phyloP scores from a whole-genome alignment of 2,329 filamentous ascomycete species.

The Dissoconium aciculare region DNA sequence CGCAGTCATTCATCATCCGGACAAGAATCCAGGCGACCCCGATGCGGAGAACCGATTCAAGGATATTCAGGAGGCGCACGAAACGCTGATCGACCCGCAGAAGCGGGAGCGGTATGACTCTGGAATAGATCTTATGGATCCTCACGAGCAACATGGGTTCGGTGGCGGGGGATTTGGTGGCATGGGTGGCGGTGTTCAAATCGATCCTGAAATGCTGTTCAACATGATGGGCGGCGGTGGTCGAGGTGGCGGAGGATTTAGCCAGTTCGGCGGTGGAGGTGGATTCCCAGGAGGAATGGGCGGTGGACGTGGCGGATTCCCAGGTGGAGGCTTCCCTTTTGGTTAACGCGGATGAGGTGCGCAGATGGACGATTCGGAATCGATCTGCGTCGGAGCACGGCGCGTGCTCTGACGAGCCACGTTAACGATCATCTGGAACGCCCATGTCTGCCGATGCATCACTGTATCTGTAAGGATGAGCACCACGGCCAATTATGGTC shows the following conservation, averaged over 20 bases:
- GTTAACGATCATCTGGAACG: no score
- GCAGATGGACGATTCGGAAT: background rate
- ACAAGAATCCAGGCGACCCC: slow-evolving; percentile 86
- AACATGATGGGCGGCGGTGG: slow-evolving; percentile 61
- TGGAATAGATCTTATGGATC: slow-evolving; percentile 80
- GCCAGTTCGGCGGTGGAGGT: slow-evolving; percentile 10
- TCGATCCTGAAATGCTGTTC: slow-evolving; percentile 65
- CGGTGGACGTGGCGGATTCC: slow-evolving; percentile 3
- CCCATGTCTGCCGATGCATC: background rate
- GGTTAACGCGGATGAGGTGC: background rate
- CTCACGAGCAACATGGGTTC: slow-evolving; percentile 67
- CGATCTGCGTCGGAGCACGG: background rate
- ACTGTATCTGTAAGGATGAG: background rate
- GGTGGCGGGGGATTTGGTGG: slow-evolving; percentile 34
- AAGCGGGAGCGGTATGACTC: slow-evolving; percentile 85
- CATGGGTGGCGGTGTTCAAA: slow-evolving; percentile 34
- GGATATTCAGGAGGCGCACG: slow-evolving; percentile 93
- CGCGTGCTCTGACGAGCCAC: no score
- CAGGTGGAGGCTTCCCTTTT: background rate
- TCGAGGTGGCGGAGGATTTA: slow-evolving; percentile 33
- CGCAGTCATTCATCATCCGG: slow-evolving; percentile 85
- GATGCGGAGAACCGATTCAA: slow-evolving; percentile 86
- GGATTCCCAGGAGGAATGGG: slow-evolving; percentile 10
- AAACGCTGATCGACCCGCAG: slow-evolving; percentile 86
- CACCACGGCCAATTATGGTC: background rate